Base-by-base conservation (phyloP, 495 filamentous ascomycete species). In the Penicillium paradoxum region DNA sequence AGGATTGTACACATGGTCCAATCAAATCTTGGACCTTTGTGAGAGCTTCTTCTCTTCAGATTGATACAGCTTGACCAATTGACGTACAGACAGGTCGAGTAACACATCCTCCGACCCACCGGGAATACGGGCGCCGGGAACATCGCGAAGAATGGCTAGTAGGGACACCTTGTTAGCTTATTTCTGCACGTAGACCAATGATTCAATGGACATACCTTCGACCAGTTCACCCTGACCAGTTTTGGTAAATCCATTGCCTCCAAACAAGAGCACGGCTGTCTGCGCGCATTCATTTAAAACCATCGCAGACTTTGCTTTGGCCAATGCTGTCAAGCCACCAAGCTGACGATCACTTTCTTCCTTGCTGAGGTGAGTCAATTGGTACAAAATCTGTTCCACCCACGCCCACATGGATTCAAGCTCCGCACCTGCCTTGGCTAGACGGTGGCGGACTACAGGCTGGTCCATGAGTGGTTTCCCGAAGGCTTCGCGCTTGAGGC, bases 31-130 rank as follows among this genome's bases (percentile, higher is more conserved):
- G 7, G 75, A 69, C 27, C 29, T 52, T 48, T 70, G 62, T 33
- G 83, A 75, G 51, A 90, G 64, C 51, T 74, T 72, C 64, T 83
- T 83, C 33, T 80, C 83, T 65, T 88, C 78, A 15, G 69, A 70
- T 57, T 81, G 72, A 63, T 84, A 90, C 19, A 85, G 79, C 74
- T 89, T 90, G 44, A 89, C 81, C 41, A 90, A 67, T 63, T 90
- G 86, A 27, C 85, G 69, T 21, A 91, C 75, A 10, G 80, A 81
- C 32, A 90, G 65, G 69, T 90, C 87, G 1, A 89, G 71, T 63
- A 90, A 69, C 3, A 91, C 86, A 67, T 91, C 87, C 64, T 91
- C 87, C 14, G 79, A 83, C 0, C 87, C 87, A 43, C 86, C 87
- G 0, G 85, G 83, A 49, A 89, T 82, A 24, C 83, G 68, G 4